These are phyloP conservation scores for Quillaja saponaria DNA, from an alignment of 306 rosid species.

Conservation along the genomic window DNA sequence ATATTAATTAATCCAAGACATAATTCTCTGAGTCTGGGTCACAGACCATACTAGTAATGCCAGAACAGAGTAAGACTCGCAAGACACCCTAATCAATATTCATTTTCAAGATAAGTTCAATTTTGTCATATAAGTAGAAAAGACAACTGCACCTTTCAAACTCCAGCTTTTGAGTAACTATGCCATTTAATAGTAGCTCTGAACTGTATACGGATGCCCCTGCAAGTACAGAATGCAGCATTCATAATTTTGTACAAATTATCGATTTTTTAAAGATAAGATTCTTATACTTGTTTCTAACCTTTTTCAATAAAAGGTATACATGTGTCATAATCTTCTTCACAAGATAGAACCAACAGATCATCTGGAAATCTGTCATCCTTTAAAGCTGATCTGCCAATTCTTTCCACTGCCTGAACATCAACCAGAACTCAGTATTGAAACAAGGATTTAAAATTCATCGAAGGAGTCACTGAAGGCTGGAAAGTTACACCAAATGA, in stretches of 20 bases:
- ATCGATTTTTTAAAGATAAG: background rate
- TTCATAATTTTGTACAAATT: conserved; percentile 17
- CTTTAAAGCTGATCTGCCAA: conserved; percentile 57
- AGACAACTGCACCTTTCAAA: conserved; percentile 62
- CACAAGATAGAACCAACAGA: conserved; percentile 81
- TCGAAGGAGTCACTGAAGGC: conserved; percentile 26
- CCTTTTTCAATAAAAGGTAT: conserved; percentile 88
- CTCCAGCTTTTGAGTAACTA: conserved; percentile 89
- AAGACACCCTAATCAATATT: background rate
- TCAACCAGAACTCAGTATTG: background rate
- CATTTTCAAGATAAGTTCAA: conserved; percentile 15
- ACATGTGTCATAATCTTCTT: conserved; percentile 76
- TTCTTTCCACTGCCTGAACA: conserved; percentile 66
- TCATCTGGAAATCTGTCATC: conserved; percentile 60
- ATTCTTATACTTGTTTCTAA: conserved; percentile 25
- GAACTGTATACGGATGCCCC: conserved; percentile 82
- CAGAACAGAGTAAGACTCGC: background rate
- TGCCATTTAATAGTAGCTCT: conserved; percentile 86
- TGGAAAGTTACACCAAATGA: conserved; percentile 15
- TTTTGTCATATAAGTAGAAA: conserved; percentile 20
- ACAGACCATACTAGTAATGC: background rate
- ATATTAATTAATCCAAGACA: too few species aligned
- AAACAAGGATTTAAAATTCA: background rate
- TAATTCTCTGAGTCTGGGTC: too few species aligned
- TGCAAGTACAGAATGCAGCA: conserved; percentile 40